Evolutionary conservation across 345 rosid genomes (phyloP).

Genomic region (Eucalyptus cladocalyx): DNA sequence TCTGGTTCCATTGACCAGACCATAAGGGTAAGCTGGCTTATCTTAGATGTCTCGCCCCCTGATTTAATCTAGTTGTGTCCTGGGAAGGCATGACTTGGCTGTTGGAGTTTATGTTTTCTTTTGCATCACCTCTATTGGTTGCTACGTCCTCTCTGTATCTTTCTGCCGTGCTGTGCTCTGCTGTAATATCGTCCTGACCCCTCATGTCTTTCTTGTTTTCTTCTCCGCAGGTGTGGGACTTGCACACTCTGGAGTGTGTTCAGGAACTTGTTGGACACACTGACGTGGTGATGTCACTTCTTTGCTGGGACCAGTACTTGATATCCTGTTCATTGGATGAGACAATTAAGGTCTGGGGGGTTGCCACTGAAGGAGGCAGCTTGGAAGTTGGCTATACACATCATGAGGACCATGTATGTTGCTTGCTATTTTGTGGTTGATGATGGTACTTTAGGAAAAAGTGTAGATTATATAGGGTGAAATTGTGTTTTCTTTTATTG

Average conservation of each 20-base stretch:
- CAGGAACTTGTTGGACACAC: conserved; percentile 29
- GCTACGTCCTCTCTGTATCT: background rate
- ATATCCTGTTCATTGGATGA: conserved; percentile 51
- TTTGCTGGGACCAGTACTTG: conserved; percentile 45
- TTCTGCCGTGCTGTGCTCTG: background rate
- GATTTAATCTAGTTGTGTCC: background rate
- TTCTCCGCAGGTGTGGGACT: conserved; percentile 45
- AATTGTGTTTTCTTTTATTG: background rate
- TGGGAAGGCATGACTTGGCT: background rate
- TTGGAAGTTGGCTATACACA: conserved; percentile 14
- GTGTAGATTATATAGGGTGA: background rate
- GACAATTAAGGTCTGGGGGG: conserved; percentile 43
- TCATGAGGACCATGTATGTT: conserved; percentile 21
- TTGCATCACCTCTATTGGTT: background rate
- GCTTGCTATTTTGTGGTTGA: background rate
- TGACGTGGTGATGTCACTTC: conserved; percentile 37
- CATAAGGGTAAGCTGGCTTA: conserved; percentile 24
- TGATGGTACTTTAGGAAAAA: background rate
- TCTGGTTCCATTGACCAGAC: conserved; percentile 36
- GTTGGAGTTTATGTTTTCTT: background rate
- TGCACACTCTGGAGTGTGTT: conserved; percentile 15
- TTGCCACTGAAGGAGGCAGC: background rate
- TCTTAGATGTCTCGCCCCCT: background rate
- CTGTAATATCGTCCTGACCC: background rate
- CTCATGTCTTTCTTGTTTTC: background rate